Base-by-base conservation (phyloP, 495 filamentous ascomycete genomes). In the Aspergillus leporis region DNA sequence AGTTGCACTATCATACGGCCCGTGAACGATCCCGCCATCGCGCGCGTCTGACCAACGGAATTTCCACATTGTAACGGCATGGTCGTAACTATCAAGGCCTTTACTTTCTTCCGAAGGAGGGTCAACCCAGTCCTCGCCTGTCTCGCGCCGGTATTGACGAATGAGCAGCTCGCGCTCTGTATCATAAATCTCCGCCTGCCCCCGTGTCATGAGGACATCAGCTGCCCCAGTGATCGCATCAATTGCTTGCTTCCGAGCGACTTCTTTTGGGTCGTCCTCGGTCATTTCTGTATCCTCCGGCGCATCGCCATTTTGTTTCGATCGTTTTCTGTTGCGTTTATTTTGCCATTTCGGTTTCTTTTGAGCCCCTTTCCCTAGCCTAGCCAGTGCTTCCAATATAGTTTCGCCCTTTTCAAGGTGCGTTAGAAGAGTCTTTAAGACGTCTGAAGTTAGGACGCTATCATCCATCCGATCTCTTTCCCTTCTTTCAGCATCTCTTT, bases 81-180 rank as follows among this genome's bases (percentile, higher is more conserved):
- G 62, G 4, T 68, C 61, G 18, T 66, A 64, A 5, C 60, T 34
- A 23, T 36, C 61, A 18, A 34, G 61, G 4, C 73, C 67, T 5
- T 70, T 14, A 36, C 9, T 36, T 14, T 36, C 60, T 16, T 61
- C 58, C 30, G 45, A 59, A 5, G 66, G 68, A 18, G 82, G 81
- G 58, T 95, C 90, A n/a, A 89, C 81, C 93, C 94, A 99, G 8
- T 86, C 83, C 62, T 97, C 93, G 5, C 92, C 95, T 0, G 90
- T 91, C 67, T 98, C 93, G n/a, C 83, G 85, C 28, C 81, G 79
- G 65, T 91, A 98, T 67, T 93, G 90, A 23, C 95, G 77, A 25
- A 90, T 87, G 36, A 98, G 76, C 36, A 86, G 72, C 70, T 98
- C 94, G n/a, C 93, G 78, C 61, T 93, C 91, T 6, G 84, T 81